A percentile compares a stretch with the other conserved stretches of the same genome.
Conservation (phyloP, 1,139 yeast genomes). For the Geotrichum cucujoidarum region DNA sequence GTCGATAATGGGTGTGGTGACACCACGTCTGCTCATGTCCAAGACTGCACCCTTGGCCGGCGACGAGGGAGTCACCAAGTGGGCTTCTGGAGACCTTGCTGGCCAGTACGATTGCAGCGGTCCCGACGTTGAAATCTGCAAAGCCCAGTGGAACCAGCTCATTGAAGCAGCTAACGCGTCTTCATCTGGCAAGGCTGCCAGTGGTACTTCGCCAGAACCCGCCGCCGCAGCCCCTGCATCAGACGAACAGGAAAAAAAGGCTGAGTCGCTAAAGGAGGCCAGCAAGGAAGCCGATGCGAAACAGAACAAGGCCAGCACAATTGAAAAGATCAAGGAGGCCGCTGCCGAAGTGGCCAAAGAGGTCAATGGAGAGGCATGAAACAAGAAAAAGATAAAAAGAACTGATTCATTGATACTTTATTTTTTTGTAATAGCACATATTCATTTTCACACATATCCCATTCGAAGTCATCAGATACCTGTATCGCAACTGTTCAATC, state of each 20-base stretch:
- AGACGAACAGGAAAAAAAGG: neutral
- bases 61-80: neutral
- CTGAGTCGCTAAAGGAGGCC: neutral
- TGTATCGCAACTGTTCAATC: no score
- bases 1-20: neutral
- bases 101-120: conserved; percentile 1
- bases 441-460: no score
- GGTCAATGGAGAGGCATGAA: no score
- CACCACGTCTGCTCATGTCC: conserved; percentile 1
- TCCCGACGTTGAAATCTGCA: conserved; percentile 1
- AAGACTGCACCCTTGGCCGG: neutral
- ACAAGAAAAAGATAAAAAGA: neutral
- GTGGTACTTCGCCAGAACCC: neutral
- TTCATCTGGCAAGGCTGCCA: neutral
- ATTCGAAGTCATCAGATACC: no score
- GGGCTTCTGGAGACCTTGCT: neutral
- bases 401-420: no score
- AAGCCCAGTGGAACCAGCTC: neutral
- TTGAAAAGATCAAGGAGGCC: conserved; percentile 2
- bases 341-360: neutral
- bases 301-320: neutral
- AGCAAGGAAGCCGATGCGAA: neutral
- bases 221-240: neutral
- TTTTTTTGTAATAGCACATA: no score
- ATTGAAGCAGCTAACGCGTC: neutral